Evolutionary conservation across 2,329 filamentous ascomycete genomes (phyloP), one percentile per base, ranked within the genome.

Genomic region (Talaromyces islandicus): DNA sequence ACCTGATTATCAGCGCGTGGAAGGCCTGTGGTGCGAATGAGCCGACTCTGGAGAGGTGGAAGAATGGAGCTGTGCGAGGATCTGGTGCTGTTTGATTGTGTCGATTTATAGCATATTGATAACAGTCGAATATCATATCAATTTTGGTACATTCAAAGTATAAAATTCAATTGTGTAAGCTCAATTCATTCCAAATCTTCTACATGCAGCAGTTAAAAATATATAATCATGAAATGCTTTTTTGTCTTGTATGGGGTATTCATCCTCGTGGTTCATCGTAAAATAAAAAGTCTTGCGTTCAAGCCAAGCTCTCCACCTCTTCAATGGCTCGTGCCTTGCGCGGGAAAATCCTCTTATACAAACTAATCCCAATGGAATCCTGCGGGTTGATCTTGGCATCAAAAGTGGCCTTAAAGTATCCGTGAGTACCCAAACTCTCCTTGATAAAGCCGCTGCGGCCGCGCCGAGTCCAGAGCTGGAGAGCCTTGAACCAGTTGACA

Each of bases 351-450:
- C 90, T 80, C 83, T 94, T 94, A 72, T 93, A 94, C 70, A 94
- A 72, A 77, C 91, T 96, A 64, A 97, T 89, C 55, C 91, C 94
- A 53, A 99, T 87, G 3, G 92, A 88, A 77, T 99, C 94, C 77
- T 97, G 90, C 1, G 94, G 92, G 75, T 97, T 97, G 74, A 99
- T 93, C 72, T 89, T 90, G 12, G 88, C 91, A 73, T 99, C 95
- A 78, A 99, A 99, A 1, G 89, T 97, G 12, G 94, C 94, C 82
- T 99, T 99, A 84, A 97, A 97, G 80, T 99, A 99, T n/a, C 94
- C 94, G 75, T 99, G 94, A 38, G 94, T 99, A 68, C 94, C 94
- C 55, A 99, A 78, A 60, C 88, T 84, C 80, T 99, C 94, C 81
- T 97, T 97, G 80, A 99, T 86, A 74, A 88, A 97, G 9, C 94